Evolutionary conservation across 495 filamentous ascomycete genomes (phyloP).

Genomic region (Podospora pseudocomata): DNA sequence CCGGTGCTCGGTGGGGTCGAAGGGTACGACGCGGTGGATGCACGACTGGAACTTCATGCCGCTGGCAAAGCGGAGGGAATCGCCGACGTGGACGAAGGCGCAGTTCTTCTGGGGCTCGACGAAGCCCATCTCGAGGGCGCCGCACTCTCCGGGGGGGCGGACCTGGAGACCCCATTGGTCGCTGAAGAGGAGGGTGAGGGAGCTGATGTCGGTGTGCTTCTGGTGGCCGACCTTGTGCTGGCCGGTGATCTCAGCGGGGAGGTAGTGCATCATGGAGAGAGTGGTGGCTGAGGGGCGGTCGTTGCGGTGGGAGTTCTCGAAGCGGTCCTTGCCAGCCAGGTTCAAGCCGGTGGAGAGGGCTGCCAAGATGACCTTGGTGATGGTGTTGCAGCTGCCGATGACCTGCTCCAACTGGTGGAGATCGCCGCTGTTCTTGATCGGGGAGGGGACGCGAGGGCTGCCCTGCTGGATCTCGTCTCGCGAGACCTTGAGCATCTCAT

Average conservation of each 20-base stretch:
- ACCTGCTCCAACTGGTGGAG: conserved; percentile 44
- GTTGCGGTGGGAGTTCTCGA: conserved; percentile 53
- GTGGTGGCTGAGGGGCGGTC: conserved; percentile 47
- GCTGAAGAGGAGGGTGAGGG: conserved; percentile 54
- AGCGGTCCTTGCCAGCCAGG: conserved; percentile 41
- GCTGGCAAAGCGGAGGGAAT: conserved; percentile 52
- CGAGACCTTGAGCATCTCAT: conserved; percentile 54
- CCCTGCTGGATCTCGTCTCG: conserved; percentile 48
- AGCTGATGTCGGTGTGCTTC: conserved; percentile 59
- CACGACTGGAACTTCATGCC: conserved; percentile 50
- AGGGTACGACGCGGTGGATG: conserved; percentile 56
- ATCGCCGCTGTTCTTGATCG: conserved; percentile 48
- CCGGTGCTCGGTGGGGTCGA: conserved; percentile 46
- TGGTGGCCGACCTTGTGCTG: conserved; percentile 48
- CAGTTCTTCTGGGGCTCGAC: conserved; percentile 47
- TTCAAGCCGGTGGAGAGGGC: conserved; percentile 46
- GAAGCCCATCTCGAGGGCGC: conserved; percentile 48
- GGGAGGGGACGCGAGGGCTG: conserved; percentile 41
- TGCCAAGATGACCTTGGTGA: conserved; percentile 50
- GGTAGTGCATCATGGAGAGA: conserved; percentile 47
- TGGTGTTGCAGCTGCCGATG: conserved; percentile 47
- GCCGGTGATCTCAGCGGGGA: conserved; percentile 39
- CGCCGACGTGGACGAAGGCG: conserved; percentile 56
- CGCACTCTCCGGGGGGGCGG: conserved; percentile 41
- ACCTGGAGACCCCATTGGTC: conserved; percentile 58